A percentile compares a stretch with the other conserved stretches of the same genome.
Conservation (phyloP, 192 early-diverging fungal genomes). For the Linnemannia zychae region DNA sequence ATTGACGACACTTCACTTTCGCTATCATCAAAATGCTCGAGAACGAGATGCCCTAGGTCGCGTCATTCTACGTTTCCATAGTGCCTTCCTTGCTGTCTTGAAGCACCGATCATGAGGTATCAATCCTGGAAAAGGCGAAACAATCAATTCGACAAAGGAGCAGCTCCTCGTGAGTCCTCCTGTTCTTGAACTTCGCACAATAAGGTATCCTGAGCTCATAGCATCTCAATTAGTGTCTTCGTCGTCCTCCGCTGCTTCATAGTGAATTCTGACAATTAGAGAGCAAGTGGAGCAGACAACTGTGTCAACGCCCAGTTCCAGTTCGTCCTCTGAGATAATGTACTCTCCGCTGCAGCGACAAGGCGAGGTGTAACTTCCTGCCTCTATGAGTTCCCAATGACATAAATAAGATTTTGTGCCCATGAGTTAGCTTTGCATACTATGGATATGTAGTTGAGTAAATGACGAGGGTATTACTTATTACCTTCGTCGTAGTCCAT, state of each 20-base stretch:
- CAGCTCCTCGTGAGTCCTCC: too few relatives aligned
- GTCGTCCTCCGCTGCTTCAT: constrained; percentile 63
- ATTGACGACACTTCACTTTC: too few relatives aligned
- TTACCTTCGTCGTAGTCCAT: constrained; percentile 78
- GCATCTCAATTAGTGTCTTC: not conserved
- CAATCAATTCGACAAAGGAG: too few relatives aligned
- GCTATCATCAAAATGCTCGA: too few relatives aligned
- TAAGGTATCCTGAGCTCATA: not conserved
- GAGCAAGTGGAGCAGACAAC: constrained; percentile 79
- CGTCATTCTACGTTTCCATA: too few relatives aligned
- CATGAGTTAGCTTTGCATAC: too few relatives aligned
- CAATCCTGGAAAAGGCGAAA: too few relatives aligned
- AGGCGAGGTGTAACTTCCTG: constrained; percentile 58
- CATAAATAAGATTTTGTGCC: not conserved
- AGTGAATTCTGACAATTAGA: constrained; percentile 76
- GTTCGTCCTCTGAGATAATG: constrained; percentile 70
- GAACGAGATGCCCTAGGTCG: too few relatives aligned
- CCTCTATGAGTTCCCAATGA: constrained; percentile 17
- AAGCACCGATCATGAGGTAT: too few relatives aligned
- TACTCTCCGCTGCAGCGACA: constrained; percentile 81
- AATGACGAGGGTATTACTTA: not conserved
- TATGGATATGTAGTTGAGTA: not conserved
- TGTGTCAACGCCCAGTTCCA: constrained; percentile 73
- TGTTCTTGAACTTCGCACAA: too few relatives aligned
- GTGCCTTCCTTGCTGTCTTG: too few relatives aligned